These are phyloP conservation scores for Coniophora puteana DNA, from an alignment of 1,284 basidiomycete species.

Conservation along the genomic window DNA sequence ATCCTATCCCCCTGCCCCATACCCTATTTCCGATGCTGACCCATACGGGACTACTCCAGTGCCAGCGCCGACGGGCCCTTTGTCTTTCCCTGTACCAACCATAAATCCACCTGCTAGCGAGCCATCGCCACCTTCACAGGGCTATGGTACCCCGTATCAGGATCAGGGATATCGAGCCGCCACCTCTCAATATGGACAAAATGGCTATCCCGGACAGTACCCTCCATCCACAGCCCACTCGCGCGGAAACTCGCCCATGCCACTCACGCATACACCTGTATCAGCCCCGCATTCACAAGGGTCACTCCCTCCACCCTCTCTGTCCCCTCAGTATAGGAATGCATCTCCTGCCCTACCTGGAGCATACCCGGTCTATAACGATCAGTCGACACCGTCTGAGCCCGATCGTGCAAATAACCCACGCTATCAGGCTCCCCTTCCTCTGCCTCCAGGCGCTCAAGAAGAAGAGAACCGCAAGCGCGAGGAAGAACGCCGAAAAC, in stretches of 20 bases:
- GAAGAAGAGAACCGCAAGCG: not conserved
- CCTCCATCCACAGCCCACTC: constrained; percentile 9
- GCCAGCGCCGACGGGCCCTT: too few relatives aligned
- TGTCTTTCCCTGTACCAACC: constrained; percentile 9
- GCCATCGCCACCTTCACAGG: too few relatives aligned
- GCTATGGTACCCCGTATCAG: not conserved
- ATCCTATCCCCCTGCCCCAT: too few relatives aligned
- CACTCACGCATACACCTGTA: not conserved
- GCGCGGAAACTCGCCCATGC: constrained; percentile 15
- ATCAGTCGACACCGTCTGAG: too few relatives aligned
- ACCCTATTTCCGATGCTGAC: too few relatives aligned
- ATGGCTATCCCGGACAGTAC: constrained; percentile 8
- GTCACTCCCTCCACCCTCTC: constrained; percentile 2
- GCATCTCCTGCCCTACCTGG: not conserved
- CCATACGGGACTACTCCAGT: constrained; percentile 5
- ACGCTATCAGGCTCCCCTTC: constrained; percentile 46
- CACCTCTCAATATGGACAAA: constrained; percentile 6
- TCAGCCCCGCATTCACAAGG: constrained; percentile 5
- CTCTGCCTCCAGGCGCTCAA: constrained; percentile 37
- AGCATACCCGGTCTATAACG: too few relatives aligned
- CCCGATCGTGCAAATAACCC: too few relatives aligned
- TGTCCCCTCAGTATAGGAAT: too few relatives aligned
- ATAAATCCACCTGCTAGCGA: not conserved
- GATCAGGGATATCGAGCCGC: constrained; percentile 2
- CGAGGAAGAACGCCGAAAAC: not conserved